phyloP scores from a whole-genome alignment of 441 rosid genomes.

The Hypseocharis bilobata region DNA sequence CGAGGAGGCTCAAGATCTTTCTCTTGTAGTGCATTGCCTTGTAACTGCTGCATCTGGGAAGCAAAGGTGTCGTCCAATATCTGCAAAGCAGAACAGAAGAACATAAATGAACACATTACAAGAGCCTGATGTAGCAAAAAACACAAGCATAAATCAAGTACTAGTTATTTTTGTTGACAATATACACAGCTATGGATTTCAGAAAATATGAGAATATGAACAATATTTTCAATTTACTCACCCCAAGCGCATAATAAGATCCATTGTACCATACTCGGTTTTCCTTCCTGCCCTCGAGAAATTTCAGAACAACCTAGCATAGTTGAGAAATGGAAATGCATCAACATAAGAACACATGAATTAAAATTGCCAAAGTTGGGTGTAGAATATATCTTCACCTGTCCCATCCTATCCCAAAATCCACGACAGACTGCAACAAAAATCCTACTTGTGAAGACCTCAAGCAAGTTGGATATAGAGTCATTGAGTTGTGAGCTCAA shows the following conservation, averaged over 20 bases:
- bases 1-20: constrained; percentile 84
- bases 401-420: constrained; percentile 95
- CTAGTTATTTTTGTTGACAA: too few relatives aligned
- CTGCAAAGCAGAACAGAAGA: constrained; percentile 25
- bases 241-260: constrained; percentile 84
- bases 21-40: constrained; percentile 74
- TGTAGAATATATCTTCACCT: constrained; percentile 42
- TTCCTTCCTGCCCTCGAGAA: constrained; percentile 90
- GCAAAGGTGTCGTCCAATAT: constrained; percentile 84
- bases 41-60: constrained; percentile 75
- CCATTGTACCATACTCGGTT: constrained; percentile 85
- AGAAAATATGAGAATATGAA: not conserved
- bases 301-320: constrained; percentile 66
- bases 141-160: too few relatives aligned
- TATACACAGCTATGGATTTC: not conserved
- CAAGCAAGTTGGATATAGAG: constrained; percentile 67
- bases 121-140: too few relatives aligned
- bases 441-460: constrained; percentile 62
- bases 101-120: not conserved
- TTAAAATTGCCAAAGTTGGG: not conserved
- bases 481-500: constrained; percentile 58
- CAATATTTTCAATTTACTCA: constrained; percentile 29
- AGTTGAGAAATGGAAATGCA: not conserved
- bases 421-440: constrained; percentile 78
- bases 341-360: not conserved